Evolutionary conservation across 2,329 filamentous ascomycete genomes (phyloP).

Genomic region (Pleurostoma richardsiae): DNA sequence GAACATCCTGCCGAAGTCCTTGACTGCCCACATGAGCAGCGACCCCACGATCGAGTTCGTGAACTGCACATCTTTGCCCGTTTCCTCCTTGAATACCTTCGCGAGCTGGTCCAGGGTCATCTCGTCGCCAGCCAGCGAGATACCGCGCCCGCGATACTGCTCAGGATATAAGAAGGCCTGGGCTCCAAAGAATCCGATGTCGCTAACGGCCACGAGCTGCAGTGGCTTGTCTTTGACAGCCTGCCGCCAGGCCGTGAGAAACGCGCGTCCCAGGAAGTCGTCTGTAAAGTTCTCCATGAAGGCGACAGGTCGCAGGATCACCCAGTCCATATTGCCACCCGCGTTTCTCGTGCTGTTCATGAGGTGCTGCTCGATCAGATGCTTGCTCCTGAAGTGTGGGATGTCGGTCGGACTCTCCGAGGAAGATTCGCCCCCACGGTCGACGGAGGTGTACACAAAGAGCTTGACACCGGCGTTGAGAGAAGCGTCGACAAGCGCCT

Average conservation of each 20-base stretch:
- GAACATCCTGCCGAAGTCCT: slow-evolving; percentile 28
- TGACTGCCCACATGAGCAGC: slow-evolving; percentile 18
- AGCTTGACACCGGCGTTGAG: slow-evolving; percentile 49
- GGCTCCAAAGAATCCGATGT: slow-evolving; percentile 40
- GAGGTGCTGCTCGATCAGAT: slow-evolving; percentile 57
- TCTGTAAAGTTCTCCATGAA: slow-evolving; percentile 53
- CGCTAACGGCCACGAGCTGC: slow-evolving; percentile 33
- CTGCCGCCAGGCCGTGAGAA: slow-evolving; percentile 24
- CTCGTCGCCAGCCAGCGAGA: slow-evolving; percentile 40
- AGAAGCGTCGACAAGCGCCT: slow-evolving; percentile 51
- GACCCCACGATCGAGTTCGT: slow-evolving; percentile 22
- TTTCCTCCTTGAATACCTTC: slow-evolving; percentile 18
- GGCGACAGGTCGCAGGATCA: slow-evolving; percentile 54
- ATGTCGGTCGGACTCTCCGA: slow-evolving; percentile 48
- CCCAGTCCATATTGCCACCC: slow-evolving; percentile 46
- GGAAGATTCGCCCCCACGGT: slow-evolving; percentile 50
- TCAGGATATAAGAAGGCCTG: slow-evolving; percentile 32
- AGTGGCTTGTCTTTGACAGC: slow-evolving; percentile 21
- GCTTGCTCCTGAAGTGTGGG: slow-evolving; percentile 59
- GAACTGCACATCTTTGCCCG: slow-evolving; percentile 22
- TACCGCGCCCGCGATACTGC: slow-evolving; percentile 26
- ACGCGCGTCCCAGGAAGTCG: slow-evolving; percentile 27
- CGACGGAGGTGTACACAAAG: slow-evolving; percentile 61
- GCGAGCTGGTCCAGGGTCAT: slow-evolving; percentile 26
- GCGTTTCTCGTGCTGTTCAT: slow-evolving; percentile 30